These are phyloP conservation scores for Excoecaria agallocha DNA, from an alignment of 345 rosid species.

Conservation along the genomic window DNA sequence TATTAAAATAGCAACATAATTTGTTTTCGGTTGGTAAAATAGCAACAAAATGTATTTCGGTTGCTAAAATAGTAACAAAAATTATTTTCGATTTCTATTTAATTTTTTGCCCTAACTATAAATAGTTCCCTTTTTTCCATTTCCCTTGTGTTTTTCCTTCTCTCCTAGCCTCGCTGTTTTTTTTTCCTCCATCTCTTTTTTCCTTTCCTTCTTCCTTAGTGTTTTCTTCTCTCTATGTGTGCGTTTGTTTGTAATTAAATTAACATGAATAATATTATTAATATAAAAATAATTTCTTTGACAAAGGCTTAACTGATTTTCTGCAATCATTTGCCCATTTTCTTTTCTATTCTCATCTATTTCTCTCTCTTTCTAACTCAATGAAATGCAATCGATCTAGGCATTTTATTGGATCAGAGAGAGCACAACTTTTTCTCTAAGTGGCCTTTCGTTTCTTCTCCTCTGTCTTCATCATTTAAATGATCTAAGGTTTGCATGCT, in stretches of 20 bases:
- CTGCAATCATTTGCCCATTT: slow-evolving; percentile 7
- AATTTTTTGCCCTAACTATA: no score
- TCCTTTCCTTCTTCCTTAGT: no score
- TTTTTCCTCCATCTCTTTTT: no score
- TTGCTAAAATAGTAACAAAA: no score
- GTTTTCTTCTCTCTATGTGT: neutral
- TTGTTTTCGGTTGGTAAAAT: no score
- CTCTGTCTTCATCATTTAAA: slow-evolving; percentile 52
- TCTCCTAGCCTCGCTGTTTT: no score
- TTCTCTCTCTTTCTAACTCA: neutral
- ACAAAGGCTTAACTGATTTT: neutral
- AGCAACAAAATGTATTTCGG: no score
- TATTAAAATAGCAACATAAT: no score
- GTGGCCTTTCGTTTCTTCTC: slow-evolving; percentile 46
- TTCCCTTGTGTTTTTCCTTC: no score
- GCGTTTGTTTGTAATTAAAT: neutral
- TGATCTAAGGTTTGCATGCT: slow-evolving; percentile 61
- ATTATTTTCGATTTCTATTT: no score
- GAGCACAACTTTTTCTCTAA: slow-evolving; percentile 63
- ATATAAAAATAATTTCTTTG: neutral
- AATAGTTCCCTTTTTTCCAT: no score
- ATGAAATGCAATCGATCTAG: neutral
- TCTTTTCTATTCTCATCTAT: neutral
- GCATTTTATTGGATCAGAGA: slow-evolving; percentile 42
- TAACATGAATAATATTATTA: neutral